Percentiles rank a stretch among this genome's conserved stretches.
These are phyloP conservation scores for Pulveroboletus sp. DNA, from an alignment of 768 basidiomycete genomes.

Conservation along the genomic window DNA sequence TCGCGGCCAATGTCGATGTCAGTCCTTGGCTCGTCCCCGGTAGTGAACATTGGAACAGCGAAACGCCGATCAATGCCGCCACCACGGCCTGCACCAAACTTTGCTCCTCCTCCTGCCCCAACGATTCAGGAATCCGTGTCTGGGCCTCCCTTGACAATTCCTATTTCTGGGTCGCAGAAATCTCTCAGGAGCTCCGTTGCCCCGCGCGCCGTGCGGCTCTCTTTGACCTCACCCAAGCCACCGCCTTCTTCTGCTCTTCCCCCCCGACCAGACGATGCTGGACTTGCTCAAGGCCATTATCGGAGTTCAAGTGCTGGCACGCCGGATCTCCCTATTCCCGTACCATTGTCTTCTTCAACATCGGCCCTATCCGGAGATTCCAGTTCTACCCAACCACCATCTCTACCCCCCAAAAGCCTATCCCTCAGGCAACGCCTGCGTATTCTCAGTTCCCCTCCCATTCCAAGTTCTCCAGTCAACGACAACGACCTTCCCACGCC, in stretches of 20 bases:
- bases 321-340: slow-evolving; percentile 39
- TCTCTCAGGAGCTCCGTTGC: slow-evolving; percentile 54
- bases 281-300: slow-evolving; percentile 25
- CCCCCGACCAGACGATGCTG: slow-evolving; percentile 59
- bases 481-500: slow-evolving; percentile 28
- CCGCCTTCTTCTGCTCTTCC: slow-evolving; percentile 59
- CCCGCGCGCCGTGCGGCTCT: slow-evolving; percentile 53
- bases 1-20: slow-evolving; percentile 23
- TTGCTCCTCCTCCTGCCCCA: slow-evolving; percentile 67
- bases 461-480: slow-evolving; percentile 24
- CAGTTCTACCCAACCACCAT: slow-evolving; percentile 19
- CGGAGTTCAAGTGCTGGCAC: slow-evolving; percentile 32
- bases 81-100: slow-evolving; percentile 66
- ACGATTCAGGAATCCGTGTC: slow-evolving; percentile 17
- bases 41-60: slow-evolving; percentile 23
- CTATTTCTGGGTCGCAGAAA: slow-evolving; percentile 20
- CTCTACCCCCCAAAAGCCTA: slow-evolving; percentile 23
- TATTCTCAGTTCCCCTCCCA: slow-evolving; percentile 58
- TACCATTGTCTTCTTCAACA: slow-evolving; percentile 38
- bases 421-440: slow-evolving; percentile 63
- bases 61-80: slow-evolving; percentile 67
- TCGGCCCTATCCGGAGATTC: slow-evolving; percentile 35
- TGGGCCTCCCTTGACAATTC: background rate
- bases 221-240: slow-evolving; percentile 57
- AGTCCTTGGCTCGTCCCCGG: slow-evolving; percentile 8